These are phyloP conservation scores for Avicennia marina DNA, from an alignment of 257 asterid genomes.

Conservation along the genomic window DNA sequence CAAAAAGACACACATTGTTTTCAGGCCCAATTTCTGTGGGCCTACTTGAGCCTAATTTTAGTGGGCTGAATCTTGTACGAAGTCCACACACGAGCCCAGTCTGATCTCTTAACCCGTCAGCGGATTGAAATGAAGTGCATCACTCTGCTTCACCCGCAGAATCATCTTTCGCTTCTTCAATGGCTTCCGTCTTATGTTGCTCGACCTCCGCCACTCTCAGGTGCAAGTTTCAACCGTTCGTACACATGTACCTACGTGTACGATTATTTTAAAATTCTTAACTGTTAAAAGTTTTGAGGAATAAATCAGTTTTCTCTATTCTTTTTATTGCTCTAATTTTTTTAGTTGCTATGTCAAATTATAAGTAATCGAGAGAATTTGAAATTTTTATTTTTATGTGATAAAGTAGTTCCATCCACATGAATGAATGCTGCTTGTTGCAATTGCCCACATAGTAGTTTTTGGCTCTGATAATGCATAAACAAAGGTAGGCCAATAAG, in stretches of 20 bases:
- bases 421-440: neutral
- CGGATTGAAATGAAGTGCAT: conserved; percentile 1
- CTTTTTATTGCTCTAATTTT: neutral
- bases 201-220: conserved; percentile 26
- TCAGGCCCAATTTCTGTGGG: too few relatives aligned
- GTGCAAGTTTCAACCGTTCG: conserved; percentile 18
- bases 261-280: neutral
- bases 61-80: too few relatives aligned
- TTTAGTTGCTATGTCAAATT: too few relatives aligned
- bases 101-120: neutral
- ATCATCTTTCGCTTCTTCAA: conserved; percentile 3
- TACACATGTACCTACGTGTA: neutral
- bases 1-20: too few relatives aligned
- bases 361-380: too few relatives aligned
- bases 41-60: too few relatives aligned
- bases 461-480: neutral
- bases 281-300: conserved; percentile 5
- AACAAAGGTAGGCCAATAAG: too few relatives aligned
- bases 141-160: neutral
- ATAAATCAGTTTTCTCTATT: too few relatives aligned
- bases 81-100: conserved; percentile 12
- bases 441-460: neutral
- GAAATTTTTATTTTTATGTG: neutral
- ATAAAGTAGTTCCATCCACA: too few relatives aligned
- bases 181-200: conserved; percentile 33